Base-by-base conservation (phyloP, 805 yeast genomes). In the Wickerhamiella musiphila region DNA sequence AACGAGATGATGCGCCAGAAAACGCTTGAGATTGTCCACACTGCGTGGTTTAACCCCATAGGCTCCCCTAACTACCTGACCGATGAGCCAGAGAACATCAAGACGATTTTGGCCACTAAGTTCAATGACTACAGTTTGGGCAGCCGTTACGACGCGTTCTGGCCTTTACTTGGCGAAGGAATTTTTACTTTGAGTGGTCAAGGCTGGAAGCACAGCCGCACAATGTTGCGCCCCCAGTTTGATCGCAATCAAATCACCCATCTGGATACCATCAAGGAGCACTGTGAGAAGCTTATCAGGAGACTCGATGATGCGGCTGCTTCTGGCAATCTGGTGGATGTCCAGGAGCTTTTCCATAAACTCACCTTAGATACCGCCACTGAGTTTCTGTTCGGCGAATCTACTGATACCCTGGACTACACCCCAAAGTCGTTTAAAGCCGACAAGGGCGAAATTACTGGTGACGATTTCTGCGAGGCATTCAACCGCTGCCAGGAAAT, bases 191-290 rank as follows among this genome's bases (percentile, higher is more conserved):
- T 47, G n/a, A 48, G 45, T 26, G 55, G 56, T 17, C 45, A 43
- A 22, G 52, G 47, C 25, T 54, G 58, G 58, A 42, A 45, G 31
- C 56, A 53, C 30, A 41, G 53, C 9, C 43, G 58, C 12, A 47
- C 49, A 6, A 29, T 52, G 42, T 42, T 54, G 32, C 43, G 57
- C 18, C 58, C 58, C 11, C 54, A 51, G 39, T 54, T 54, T 35
- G 28, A 44, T 18, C 41, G 53, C 4, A 49, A 46, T 18, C 56
- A 53, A 40, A 43, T 53, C 16, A 36, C 52, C 3, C 49, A 45
- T n/a, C 38, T 52, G 8, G 42, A 39, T 7, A 34, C 33, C 15
- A 25, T 45, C 15, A 44, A 40, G 23, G 27, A 30, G 15, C 48
- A 45, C 29, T 36, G 38, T 13, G 33, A 26, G 14, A 29, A 28